phyloP scores from a whole-genome alignment of 2,329 filamentous ascomycete species.

The Exophiala xenobiotica region DNA sequence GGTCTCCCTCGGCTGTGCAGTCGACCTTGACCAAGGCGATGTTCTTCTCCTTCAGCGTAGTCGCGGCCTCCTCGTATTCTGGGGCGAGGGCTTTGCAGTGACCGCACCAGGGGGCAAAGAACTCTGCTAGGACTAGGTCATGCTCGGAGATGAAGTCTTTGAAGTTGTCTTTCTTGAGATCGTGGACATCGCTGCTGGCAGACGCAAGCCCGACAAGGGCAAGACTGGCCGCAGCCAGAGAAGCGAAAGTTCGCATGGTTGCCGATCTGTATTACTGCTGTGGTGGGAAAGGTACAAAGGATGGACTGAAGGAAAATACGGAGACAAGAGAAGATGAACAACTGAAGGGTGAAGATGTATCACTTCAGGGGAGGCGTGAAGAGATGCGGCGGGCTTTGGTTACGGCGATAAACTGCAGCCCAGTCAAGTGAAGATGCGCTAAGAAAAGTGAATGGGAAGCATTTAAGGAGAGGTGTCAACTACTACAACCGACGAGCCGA shows the following conservation, averaged over 20 bases:
- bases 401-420: not conserved
- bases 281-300: not conserved
- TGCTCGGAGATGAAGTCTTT: conserved; percentile 80
- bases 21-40: conserved; percentile 59
- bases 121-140: conserved; percentile 90
- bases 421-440: conserved; percentile 6
- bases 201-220: conserved; percentile 41
- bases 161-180: conserved; percentile 84
- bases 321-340: conserved; percentile 5
- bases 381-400: not conserved
- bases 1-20: conserved; percentile 90
- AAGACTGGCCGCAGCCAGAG: conserved; percentile 37
- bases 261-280: not conserved
- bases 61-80: conserved; percentile 51
- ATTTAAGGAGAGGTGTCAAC: conserved; percentile 22
- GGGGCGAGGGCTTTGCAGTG: conserved; percentile 94
- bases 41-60: conserved; percentile 49
- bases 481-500: conserved; percentile 1
- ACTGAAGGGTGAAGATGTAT: conserved; percentile 22
- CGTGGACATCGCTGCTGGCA: conserved; percentile 75
- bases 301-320: conserved; percentile 3
- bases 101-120: conserved; percentile 95
- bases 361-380: conserved; percentile 20
- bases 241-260: conserved; percentile 28
- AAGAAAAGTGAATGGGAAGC: not conserved